phyloP scores from a whole-genome alignment of 2,329 filamentous ascomycete species.

The Penicillium aurantiogriseum region DNA sequence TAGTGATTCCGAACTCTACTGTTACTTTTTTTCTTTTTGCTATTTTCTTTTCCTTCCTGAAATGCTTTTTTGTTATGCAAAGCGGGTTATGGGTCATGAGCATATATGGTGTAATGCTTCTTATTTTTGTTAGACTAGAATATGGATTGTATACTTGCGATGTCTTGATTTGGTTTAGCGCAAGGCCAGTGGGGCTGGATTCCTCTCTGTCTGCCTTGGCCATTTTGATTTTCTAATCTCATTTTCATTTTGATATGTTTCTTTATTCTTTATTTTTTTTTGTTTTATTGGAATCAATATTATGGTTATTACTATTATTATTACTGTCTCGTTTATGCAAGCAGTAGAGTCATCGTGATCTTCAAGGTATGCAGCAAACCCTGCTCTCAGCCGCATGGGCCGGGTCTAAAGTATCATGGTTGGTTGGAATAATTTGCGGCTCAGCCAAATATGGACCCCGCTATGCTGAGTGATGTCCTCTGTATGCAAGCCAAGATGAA shows the following conservation, averaged over 20 bases:
- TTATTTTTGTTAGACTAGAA: slow-evolving; percentile 12
- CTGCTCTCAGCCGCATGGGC: slow-evolving; percentile 10
- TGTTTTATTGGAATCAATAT: background rate
- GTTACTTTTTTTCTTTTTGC: slow-evolving; percentile 9
- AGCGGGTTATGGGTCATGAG: slow-evolving; percentile 7
- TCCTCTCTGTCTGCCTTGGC: slow-evolving; percentile 11
- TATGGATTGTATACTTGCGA: slow-evolving; percentile 23
- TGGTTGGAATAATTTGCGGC: slow-evolving; percentile 6
- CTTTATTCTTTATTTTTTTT: background rate
- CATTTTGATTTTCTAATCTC: background rate
- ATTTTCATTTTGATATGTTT: background rate
- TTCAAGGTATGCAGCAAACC: slow-evolving; percentile 6
- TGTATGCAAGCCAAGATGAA: slow-evolving; percentile 5
- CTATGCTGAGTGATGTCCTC: background rate
- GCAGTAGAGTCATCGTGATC: slow-evolving; percentile 10
- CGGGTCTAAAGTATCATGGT: background rate
- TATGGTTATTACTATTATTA: background rate
- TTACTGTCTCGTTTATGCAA: background rate
- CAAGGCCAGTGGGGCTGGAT: slow-evolving; percentile 17
- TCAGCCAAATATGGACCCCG: background rate
- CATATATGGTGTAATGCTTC: slow-evolving; percentile 14
- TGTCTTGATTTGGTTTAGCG: slow-evolving; percentile 17
- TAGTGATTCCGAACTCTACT: slow-evolving; percentile 14
- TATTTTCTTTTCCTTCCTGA: background rate
- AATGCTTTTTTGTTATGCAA: background rate